Evolutionary conservation across 257 asterid genomes (phyloP), one percentile per base, ranked within the genome.

Genomic region (Linaria vulgaris): DNA sequence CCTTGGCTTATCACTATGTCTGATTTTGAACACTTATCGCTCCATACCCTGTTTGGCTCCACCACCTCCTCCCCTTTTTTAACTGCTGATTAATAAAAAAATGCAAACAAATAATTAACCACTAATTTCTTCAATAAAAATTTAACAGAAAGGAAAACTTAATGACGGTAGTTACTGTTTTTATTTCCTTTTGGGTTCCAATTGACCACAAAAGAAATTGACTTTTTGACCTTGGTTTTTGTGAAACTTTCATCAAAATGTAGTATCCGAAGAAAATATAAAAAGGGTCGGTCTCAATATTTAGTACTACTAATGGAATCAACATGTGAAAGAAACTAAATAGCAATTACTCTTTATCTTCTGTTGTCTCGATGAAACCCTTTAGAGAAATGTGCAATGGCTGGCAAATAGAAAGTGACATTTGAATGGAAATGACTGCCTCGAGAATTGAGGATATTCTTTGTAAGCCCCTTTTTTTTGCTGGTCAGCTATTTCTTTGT

Each of bases 1-100:
- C 96, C 96, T 54, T 91, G 98, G 71, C 69, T 83, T 38, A 91
- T 78, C 17, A 77, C 72, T n/a, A 91, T 74, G 78, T 91, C 97
- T 0, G 96, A 81, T 54, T 69, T 78, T 6, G 96, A 91, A 58
- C 95, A 88, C 63, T 64, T 82, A 55, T 86, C 95, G 19, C 87
- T 77, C 95, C 96, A 88, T 49, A 91, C 83, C 60, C 98, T 76
- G 81, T 81, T 69, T 1, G 95, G 80, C 66, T 91, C 83, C 78
- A 65, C 87, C 24, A 34, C 73, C 34, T 63, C 10, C 0, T 38
- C 37, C 27, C 20, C 50, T 16, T 62, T 62, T 69, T 19, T 17
- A 49, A 69, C 13, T 68, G 61, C 48, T 60, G 6, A 27, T n/a
- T n/a, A n/a, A n/a, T n/a, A n/a, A n/a, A n/a, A n/a, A n/a, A n/a